Evolutionary conservation across 495 filamentous ascomycete species (phyloP).

Genomic region (Pseudevernia furfuracea): DNA sequence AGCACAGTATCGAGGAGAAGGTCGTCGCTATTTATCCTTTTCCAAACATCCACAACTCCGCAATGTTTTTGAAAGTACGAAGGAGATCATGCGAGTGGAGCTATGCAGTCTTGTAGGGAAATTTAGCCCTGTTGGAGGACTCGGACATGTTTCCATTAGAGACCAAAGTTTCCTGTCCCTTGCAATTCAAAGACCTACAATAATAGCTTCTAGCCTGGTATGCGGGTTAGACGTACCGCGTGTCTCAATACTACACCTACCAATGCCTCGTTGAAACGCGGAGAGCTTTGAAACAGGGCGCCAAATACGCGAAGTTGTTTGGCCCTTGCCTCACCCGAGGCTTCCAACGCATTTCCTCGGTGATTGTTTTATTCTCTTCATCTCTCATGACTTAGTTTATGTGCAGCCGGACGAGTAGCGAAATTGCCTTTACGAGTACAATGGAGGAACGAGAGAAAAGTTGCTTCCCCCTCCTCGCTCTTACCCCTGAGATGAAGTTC

Average conservation of each 20-base stretch:
- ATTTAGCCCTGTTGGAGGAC: background rate
- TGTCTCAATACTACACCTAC: background rate
- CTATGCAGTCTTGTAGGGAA: background rate
- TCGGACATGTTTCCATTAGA: background rate
- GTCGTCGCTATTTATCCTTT: background rate
- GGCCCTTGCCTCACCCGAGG: background rate
- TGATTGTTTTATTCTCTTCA: background rate
- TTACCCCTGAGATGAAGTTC: background rate
- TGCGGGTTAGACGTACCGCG: background rate
- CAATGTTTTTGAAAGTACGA: background rate
- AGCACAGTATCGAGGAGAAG: background rate
- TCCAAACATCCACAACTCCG: background rate
- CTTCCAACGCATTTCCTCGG: background rate
- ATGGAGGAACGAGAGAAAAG: no score
- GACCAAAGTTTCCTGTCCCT: background rate
- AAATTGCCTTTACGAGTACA: no score
- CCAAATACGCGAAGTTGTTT: constrained; percentile 2
- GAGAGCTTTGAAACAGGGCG: constrained; percentile 1
- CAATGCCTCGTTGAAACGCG: background rate
- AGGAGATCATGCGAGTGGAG: background rate
- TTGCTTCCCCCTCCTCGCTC: no score
- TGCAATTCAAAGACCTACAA: background rate
- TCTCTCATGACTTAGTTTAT: background rate
- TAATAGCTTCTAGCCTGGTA: background rate
- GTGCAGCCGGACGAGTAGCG: no score